Evolutionary conservation across 1,139 yeast species (phyloP).

Genomic region (Debaryomyces subglobosus): DNA sequence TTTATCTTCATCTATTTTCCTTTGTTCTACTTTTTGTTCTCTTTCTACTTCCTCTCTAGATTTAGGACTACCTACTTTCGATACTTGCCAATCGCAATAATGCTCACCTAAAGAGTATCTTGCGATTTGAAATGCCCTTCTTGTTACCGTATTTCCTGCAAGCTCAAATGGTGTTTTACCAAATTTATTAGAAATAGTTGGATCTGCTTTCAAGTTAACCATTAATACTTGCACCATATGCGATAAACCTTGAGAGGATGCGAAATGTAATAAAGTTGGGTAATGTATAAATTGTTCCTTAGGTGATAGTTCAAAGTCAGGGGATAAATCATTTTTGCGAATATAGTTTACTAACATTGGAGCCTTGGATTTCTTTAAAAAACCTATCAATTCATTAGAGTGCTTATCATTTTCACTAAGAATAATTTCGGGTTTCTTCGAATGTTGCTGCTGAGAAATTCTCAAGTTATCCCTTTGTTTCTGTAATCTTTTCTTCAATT

Average conservation of each 20-base stretch:
- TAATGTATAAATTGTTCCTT: slow-evolving; percentile 49
- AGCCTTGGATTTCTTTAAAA: slow-evolving; percentile 75
- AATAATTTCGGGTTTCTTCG: slow-evolving; percentile 25
- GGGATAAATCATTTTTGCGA: slow-evolving; percentile 57
- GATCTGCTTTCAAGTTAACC: slow-evolving; percentile 70
- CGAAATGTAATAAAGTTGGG: slow-evolving; percentile 82
- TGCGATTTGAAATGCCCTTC: slow-evolving; percentile 66
- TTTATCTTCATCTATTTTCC: slow-evolving; percentile 38
- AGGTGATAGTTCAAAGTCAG: slow-evolving; percentile 59
- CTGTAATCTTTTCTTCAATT: slow-evolving; percentile 25
- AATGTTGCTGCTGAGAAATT: slow-evolving; percentile 22
- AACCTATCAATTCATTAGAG: slow-evolving; percentile 57
- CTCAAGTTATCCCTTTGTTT: slow-evolving; percentile 25
- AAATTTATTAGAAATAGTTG: slow-evolving; percentile 52
- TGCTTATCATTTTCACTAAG: slow-evolving; percentile 45
- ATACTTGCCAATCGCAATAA: slow-evolving; percentile 66
- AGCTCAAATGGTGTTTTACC: slow-evolving; percentile 65
- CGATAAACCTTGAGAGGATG: slow-evolving; percentile 66
- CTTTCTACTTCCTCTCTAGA: slow-evolving; percentile 64
- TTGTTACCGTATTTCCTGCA: slow-evolving; percentile 46
- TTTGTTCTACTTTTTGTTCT: slow-evolving; percentile 38
- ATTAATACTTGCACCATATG: slow-evolving; percentile 72
- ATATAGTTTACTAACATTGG: slow-evolving; percentile 71
- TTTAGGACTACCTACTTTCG: slow-evolving; percentile 68
- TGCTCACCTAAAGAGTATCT: slow-evolving; percentile 70